These are phyloP conservation scores for Hydnum rufescens DNA, from an alignment of 768 basidiomycete genomes.

Conservation along the genomic window DNA sequence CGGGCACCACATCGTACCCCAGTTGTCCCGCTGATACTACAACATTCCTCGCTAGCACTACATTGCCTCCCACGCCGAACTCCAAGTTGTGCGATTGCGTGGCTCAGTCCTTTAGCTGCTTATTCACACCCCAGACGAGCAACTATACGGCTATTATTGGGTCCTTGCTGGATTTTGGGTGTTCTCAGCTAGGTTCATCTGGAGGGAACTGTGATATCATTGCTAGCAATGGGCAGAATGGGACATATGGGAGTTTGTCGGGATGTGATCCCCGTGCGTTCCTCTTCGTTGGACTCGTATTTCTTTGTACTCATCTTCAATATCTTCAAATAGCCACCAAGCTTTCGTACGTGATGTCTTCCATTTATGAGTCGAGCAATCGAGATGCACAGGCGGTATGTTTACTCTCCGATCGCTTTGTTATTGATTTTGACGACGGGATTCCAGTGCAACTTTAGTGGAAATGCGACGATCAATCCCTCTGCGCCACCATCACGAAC, in stretches of 20 bases:
- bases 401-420: background rate
- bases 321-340: conserved; percentile 34
- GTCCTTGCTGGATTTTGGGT: conserved; percentile 42
- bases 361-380: conserved; percentile 48
- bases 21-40: conserved; percentile 45
- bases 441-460: conserved; percentile 45
- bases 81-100: conserved; percentile 63
- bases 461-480: conserved; percentile 63
- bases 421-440: background rate
- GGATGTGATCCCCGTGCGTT: conserved; percentile 60
- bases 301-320: background rate
- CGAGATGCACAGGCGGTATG: conserved; percentile 28
- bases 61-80: conserved; percentile 70
- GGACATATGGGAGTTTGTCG: conserved; percentile 57
- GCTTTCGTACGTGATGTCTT: conserved; percentile 64
- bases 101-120: conserved; percentile 45
- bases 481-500: conserved; percentile 29
- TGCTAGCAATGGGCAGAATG: conserved; percentile 47
- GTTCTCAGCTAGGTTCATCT: conserved; percentile 39
- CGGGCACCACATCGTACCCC: conserved; percentile 29
- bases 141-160: conserved; percentile 45
- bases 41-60: conserved; percentile 38
- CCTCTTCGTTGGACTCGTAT: background rate
- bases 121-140: conserved; percentile 41
- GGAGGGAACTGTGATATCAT: conserved; percentile 50